Base-by-base conservation (phyloP, 768 basidiomycete genomes). In the Leccinum barrowsii region DNA sequence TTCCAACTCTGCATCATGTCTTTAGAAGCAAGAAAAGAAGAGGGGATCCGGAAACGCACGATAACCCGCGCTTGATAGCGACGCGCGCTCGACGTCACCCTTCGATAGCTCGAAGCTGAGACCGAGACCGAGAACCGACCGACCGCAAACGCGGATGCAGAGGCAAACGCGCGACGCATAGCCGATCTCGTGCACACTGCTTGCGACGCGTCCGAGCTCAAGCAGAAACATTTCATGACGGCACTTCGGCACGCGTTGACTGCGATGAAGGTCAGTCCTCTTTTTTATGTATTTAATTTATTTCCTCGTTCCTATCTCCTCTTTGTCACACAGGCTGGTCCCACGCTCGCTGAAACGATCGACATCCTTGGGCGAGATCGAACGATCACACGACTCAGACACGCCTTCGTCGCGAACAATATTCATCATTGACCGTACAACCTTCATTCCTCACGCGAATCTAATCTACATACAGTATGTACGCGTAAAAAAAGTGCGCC, bases 231-330 rank as follows among this genome's bases (percentile, higher is more conserved):
- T 21, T 84, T 92, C 63, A 87, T 94, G 85, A 86, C 81, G 2
- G 80, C 84, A 0, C 71, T 96, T 52, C 75, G 95, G 54, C 83
- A 90, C 67, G 89, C 88, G 3, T 69, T 97, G 63, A 94, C 89
- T 1, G 94, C 87, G 2, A 83, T 85, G 76, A 93, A 90, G 84
- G 94, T 89, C 56, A n/a, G 80, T 66, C 28, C 30, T 22, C 5
- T 26, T 24, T 21, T 12, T 13, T 46, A 24, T 24, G 2, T 24
- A 24, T 24, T 24, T 24, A 4, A 13, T 5, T 50, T 54, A 15
- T 34, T 21, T 26, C 2, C 8, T 26, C 50, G 2, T 15, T 7
- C 6, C 12, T 32, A 42, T 24, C 13, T 7, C 17, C 44, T 2
- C n/a, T 12, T 55, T 34, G 12, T 55, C 34, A 34, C 8, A 40